These are phyloP conservation scores for Kodamaea alishanica DNA, from an alignment of 1,139 yeast species.

Conservation along the genomic window DNA sequence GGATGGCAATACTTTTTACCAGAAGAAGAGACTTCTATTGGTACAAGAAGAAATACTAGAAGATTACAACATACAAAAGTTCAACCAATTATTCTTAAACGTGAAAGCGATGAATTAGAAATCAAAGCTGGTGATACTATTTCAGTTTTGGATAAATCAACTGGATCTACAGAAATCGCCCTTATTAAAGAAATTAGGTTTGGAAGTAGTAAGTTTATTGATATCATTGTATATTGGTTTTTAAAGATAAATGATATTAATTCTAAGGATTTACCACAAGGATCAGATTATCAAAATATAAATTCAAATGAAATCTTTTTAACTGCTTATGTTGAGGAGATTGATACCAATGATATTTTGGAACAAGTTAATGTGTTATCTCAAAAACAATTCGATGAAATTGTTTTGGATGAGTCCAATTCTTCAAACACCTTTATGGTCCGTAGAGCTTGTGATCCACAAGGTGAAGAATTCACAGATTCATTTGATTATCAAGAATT, in stretches of 20 bases:
- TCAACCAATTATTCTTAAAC: slow-evolving; percentile 18
- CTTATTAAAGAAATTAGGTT: slow-evolving; percentile 39
- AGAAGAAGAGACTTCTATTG: slow-evolving; percentile 15
- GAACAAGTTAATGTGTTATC: slow-evolving; percentile 31
- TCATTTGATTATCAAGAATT: slow-evolving; percentile 35
- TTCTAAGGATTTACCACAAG: slow-evolving; percentile 14
- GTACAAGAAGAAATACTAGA: slow-evolving; percentile 18
- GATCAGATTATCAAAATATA: slow-evolving; percentile 10
- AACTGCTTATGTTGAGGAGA: slow-evolving; percentile 35
- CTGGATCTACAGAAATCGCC: slow-evolving; percentile 24
- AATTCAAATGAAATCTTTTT: slow-evolving; percentile 37
- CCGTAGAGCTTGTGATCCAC: slow-evolving; percentile 35
- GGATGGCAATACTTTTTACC: slow-evolving; percentile 31
- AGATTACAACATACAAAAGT: slow-evolving; percentile 11
- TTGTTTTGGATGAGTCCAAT: slow-evolving; percentile 31
- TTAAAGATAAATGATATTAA: slow-evolving; percentile 23
- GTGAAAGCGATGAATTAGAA: slow-evolving; percentile 35
- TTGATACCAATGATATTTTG: slow-evolving; percentile 28
- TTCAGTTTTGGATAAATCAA: slow-evolving; percentile 20
- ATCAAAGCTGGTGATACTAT: slow-evolving; percentile 42
- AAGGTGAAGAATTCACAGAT: slow-evolving; percentile 29
- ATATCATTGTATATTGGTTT: slow-evolving; percentile 38
- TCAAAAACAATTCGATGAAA: slow-evolving; percentile 8
- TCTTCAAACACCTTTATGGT: slow-evolving; percentile 30
- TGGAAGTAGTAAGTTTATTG: slow-evolving; percentile 37